A percentile compares a stretch with the other conserved stretches of the same genome.
These are phyloP conservation scores for Aspergillus hortae DNA, from an alignment of 2,329 filamentous ascomycete species.

Conservation along the genomic window DNA sequence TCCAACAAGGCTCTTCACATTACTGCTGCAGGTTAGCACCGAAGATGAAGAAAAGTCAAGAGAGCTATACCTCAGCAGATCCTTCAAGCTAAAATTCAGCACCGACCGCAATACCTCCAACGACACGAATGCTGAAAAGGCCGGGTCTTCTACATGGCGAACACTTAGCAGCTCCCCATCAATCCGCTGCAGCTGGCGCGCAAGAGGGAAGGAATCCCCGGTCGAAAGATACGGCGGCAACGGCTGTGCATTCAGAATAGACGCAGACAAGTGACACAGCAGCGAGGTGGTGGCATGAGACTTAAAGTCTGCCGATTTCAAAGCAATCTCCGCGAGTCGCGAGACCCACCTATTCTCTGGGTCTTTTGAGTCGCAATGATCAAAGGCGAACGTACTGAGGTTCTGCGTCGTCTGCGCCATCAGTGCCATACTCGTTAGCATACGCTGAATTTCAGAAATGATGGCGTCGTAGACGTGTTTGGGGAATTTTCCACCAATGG, in stretches of 20 bases:
- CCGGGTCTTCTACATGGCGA: slow-evolving; percentile 63
- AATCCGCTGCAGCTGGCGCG: slow-evolving; percentile 53
- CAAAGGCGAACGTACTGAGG: slow-evolving; percentile 33
- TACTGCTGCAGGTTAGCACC: slow-evolving; percentile 14
- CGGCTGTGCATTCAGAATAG: slow-evolving; percentile 61
- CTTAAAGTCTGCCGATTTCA: slow-evolving; percentile 54
- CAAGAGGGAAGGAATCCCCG: slow-evolving; percentile 59
- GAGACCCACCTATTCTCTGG: slow-evolving; percentile 52
- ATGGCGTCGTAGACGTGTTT: slow-evolving; percentile 60
- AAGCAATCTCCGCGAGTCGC: slow-evolving; percentile 55
- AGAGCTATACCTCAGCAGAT: slow-evolving; percentile 24
- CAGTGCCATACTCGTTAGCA: slow-evolving; percentile 62
- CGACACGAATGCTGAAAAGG: slow-evolving; percentile 69
- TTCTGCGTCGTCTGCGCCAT: slow-evolving; percentile 60
- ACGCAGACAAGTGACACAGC: slow-evolving; percentile 64
- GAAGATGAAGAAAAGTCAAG: not conserved
- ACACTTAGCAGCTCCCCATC: slow-evolving; percentile 59
- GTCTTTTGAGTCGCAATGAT: slow-evolving; percentile 13
- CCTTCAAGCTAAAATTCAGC: slow-evolving; percentile 26
- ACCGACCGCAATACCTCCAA: slow-evolving; percentile 55
- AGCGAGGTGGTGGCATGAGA: slow-evolving; percentile 49
- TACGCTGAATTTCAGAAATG: slow-evolving; percentile 50
- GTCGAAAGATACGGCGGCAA: slow-evolving; percentile 65
- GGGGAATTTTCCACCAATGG: slow-evolving; percentile 70
- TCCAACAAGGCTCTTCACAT: slow-evolving; percentile 29